Percentiles rank a stretch among this genome's conserved stretches.
phyloP scores from a whole-genome alignment of 768 basidiomycete species.

The Tephrocybe sp. region DNA sequence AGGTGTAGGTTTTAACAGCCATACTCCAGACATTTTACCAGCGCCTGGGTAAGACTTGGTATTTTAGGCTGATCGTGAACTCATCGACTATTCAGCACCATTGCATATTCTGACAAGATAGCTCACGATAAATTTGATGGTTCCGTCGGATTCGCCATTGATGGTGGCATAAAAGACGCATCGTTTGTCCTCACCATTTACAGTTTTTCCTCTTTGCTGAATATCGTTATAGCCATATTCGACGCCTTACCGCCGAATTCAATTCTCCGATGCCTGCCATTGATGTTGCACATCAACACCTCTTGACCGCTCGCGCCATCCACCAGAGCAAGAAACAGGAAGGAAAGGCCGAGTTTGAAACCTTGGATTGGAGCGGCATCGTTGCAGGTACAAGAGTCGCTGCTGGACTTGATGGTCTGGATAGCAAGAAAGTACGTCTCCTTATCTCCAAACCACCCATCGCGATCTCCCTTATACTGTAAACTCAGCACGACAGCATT shows the following conservation, averaged over 20 bases:
- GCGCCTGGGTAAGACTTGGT: conserved; percentile 49
- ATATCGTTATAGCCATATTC: conserved; percentile 54
- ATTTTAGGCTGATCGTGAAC: too few species aligned
- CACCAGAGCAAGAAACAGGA: conserved; percentile 51
- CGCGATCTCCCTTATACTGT: background rate
- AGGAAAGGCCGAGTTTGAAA: conserved; percentile 46
- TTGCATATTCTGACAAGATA: conserved; percentile 68
- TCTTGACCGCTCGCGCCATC: conserved; percentile 76
- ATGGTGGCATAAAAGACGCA: conserved; percentile 89
- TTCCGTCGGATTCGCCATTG: conserved; percentile 71
- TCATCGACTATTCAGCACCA: conserved; percentile 38
- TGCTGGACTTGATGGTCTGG: conserved; percentile 59
- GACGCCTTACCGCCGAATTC: conserved; percentile 62
- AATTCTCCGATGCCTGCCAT: conserved; percentile 72
- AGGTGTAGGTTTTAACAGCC: too few species aligned
- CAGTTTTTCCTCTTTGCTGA: conserved; percentile 1
- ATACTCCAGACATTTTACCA: conserved; percentile 59
- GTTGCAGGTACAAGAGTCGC: conserved; percentile 77
- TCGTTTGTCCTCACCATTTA: conserved; percentile 36
- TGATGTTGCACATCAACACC: conserved; percentile 73
- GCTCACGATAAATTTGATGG: conserved; percentile 75
- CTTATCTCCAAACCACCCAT: background rate
- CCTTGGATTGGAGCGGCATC: conserved; percentile 82
- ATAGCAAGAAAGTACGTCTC: conserved; percentile 32
- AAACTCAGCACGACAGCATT: conserved; percentile 18